phyloP scores from a whole-genome alignment of 2,329 filamentous ascomycete genomes.

The Emmonsiellopsis sp. region DNA sequence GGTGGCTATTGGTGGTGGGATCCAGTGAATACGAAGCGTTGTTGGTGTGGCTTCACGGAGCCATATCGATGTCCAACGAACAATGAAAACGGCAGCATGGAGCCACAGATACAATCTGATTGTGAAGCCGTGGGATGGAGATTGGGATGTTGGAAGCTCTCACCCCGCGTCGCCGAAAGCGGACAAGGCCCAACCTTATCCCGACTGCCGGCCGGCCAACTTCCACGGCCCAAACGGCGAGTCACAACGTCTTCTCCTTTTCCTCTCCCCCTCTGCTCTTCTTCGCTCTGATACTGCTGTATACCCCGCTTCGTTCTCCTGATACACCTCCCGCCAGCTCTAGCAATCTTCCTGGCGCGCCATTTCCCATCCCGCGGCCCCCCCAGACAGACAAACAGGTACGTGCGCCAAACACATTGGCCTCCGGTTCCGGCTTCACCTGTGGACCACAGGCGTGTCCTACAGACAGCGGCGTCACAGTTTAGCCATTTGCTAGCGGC shows the following conservation, averaged over 20 bases:
- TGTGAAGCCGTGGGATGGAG: too few relatives aligned
- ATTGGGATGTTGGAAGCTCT: not conserved
- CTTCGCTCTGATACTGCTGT: not conserved
- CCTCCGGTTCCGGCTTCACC: too few relatives aligned
- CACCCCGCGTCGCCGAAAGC: not conserved
- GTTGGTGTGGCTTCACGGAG: too few relatives aligned
- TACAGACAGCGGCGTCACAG: not conserved
- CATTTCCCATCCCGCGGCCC: not conserved
- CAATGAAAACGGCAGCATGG: too few relatives aligned
- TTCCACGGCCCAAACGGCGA: not conserved
- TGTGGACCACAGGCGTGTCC: too few relatives aligned
- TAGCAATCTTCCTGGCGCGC: not conserved
- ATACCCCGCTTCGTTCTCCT: not conserved
- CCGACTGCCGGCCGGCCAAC: not conserved
- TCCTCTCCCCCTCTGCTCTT: not conserved
- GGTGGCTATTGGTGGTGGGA: too few relatives aligned
- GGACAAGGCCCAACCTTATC: not conserved
- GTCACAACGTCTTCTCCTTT: not conserved
- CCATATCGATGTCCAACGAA: too few relatives aligned
- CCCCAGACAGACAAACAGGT: not conserved
- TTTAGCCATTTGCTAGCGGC: not conserved
- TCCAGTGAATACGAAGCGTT: too few relatives aligned
- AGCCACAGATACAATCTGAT: too few relatives aligned
- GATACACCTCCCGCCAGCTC: not conserved
- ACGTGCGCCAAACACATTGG: too few relatives aligned